Percentiles rank a stretch among this genome's conserved stretches.
Conservation (phyloP, 2,329 filamentous ascomycete species). For the Beauveria scarabaeidicola region DNA sequence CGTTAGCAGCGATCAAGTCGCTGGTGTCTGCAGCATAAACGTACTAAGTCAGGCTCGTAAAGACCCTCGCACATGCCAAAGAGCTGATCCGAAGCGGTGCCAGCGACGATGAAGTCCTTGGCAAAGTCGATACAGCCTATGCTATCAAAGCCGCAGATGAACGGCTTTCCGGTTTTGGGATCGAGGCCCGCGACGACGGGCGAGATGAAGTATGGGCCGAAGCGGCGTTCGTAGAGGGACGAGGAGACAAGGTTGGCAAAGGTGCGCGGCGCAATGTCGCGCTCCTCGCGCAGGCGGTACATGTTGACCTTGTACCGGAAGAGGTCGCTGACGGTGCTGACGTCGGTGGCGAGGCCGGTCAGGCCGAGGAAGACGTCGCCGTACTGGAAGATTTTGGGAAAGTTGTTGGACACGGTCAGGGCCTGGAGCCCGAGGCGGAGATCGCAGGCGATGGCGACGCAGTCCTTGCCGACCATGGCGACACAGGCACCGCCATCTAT, state of each 20-base stretch:
- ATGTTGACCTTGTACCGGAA: conserved; percentile 99
- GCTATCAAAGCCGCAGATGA: conserved; percentile 98
- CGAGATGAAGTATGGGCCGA: conserved; percentile 93
- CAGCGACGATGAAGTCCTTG: conserved; percentile 97
- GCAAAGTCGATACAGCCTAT: conserved; percentile 99
- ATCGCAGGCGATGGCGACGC: conserved; percentile 98
- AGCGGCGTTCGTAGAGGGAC: conserved; percentile 87
- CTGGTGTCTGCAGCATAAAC: conserved; percentile 24
- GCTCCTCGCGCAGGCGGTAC: conserved; percentile 97
- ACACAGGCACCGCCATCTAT: conserved; percentile 85
- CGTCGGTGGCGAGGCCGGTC: conserved; percentile 92
- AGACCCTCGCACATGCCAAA: conserved; percentile 98
- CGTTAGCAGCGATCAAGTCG: conserved; percentile 12
- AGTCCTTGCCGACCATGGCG: conserved; percentile 99
- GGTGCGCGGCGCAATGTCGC: conserved; percentile 86
- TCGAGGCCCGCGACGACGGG: conserved; percentile 94
- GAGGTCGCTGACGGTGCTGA: conserved; percentile 87
- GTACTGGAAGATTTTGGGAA: conserved; percentile 99
- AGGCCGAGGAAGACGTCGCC: conserved; percentile 91
- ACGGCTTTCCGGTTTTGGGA: conserved; percentile 85
- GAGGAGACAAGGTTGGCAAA: conserved; percentile 93
- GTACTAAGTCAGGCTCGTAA: conserved; percentile 94
- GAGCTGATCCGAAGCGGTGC: conserved; percentile 92
- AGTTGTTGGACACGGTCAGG: conserved; percentile 98
- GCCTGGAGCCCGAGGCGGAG: conserved; percentile 94